These are phyloP conservation scores for Pharnaceum exiguum DNA, from an alignment of 148 eudicot genomes.

Conservation along the genomic window DNA sequence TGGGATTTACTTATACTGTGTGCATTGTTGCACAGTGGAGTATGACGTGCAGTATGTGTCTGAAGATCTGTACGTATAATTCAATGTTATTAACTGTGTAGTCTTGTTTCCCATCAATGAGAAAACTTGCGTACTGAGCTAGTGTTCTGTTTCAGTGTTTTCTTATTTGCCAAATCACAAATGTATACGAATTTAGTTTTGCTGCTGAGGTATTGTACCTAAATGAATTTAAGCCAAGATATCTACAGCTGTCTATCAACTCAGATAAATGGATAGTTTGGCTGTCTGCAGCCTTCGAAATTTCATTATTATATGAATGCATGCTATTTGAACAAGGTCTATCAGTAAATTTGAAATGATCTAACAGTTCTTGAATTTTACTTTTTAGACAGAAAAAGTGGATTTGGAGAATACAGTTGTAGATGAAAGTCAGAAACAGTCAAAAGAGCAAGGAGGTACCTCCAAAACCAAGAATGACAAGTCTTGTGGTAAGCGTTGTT, in stretches of 20 bases:
- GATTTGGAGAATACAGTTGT: constrained; percentile 96
- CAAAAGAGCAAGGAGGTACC: constrained; percentile 51
- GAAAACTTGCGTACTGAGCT: no score
- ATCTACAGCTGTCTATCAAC: no score
- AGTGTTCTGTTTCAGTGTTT: background rate
- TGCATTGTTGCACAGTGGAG: no score
- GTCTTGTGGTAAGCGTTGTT: constrained; percentile 54
- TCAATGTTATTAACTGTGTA: no score
- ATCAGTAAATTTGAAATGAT: background rate
- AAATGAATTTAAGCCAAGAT: background rate
- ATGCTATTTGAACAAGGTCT: background rate
- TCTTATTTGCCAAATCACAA: background rate
- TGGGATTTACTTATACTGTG: no score
- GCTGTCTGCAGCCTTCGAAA: background rate
- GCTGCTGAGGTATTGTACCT: background rate
- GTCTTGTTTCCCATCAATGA: no score
- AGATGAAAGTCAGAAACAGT: constrained; percentile 89
- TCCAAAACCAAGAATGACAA: constrained; percentile 65
- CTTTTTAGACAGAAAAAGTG: constrained; percentile 84
- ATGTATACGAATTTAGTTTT: background rate
- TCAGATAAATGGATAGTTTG: background rate
- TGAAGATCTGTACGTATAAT: no score
- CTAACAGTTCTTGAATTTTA: background rate
- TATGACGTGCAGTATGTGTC: no score
- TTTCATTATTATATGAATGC: background rate